phyloP scores from a whole-genome alignment of 1,284 basidiomycete genomes.

The Ceratobasidium sp. region DNA sequence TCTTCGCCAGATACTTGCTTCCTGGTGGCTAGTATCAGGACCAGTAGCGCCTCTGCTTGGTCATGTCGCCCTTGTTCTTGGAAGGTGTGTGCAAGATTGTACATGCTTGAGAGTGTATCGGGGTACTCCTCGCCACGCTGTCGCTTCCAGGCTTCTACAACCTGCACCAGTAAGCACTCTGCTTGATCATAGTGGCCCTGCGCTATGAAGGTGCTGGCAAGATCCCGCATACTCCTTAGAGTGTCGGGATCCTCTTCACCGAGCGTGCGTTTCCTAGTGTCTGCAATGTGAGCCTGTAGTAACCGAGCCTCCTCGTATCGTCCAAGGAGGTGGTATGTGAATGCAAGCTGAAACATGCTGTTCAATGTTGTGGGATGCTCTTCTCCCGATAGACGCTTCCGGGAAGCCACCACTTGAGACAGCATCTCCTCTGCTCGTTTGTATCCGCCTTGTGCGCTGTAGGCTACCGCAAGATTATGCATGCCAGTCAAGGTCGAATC shows the following conservation, averaged over 20 bases:
- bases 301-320: slow-evolving; percentile 10
- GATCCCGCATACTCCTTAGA: neutral
- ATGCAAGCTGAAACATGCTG: slow-evolving; percentile 15
- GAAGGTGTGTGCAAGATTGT: neutral
- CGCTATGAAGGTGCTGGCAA: neutral
- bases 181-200: neutral
- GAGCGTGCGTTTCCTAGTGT: neutral
- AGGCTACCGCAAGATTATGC: slow-evolving; percentile 15
- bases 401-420: neutral
- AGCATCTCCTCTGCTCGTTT: slow-evolving; percentile 10
- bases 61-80: neutral
- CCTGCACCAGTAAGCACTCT: neutral
- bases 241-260: slow-evolving; percentile 6
- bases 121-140: neutral
- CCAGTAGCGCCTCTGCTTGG: neutral
- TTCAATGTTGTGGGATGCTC: neutral
- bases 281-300: neutral
- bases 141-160: neutral
- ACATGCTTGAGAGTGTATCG: neutral
- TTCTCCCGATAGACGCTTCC: neutral
- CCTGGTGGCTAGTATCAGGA: neutral
- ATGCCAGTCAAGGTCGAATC: neutral
- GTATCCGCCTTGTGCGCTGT: neutral
- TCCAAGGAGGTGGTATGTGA: neutral
- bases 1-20: neutral